phyloP scores from a whole-genome alignment of 495 filamentous ascomycete species.

The Daldinia grandis region DNA sequence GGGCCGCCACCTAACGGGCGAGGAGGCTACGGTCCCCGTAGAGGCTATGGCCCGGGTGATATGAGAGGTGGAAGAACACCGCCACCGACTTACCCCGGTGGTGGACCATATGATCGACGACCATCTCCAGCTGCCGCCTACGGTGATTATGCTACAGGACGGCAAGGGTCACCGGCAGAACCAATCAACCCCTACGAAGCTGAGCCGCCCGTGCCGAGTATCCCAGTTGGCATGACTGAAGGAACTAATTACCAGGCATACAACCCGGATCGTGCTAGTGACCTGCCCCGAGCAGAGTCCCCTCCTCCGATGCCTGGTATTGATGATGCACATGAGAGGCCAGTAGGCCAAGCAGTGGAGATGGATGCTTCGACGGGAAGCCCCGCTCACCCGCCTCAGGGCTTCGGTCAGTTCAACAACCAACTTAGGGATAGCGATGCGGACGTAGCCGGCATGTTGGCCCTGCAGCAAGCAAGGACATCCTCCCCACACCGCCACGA shows the following conservation, averaged over 20 bases:
- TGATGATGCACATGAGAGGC: conserved; percentile 46
- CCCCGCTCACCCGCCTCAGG: conserved; percentile 53
- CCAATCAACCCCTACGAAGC: conserved; percentile 48
- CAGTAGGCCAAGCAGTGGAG: conserved; percentile 79
- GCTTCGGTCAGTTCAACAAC: conserved; percentile 57
- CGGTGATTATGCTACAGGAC: conserved; percentile 45
- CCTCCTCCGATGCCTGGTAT: conserved; percentile 70
- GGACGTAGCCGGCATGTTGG: conserved; percentile 73
- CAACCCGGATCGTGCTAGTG: conserved; percentile 48
- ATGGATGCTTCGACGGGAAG: conserved; percentile 76
- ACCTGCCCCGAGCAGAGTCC: conserved; percentile 64
- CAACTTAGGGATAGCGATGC: conserved; percentile 70
- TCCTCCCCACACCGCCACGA: conserved; percentile 49
- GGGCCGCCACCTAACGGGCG: conserved; percentile 46
- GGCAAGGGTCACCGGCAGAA: conserved; percentile 49
- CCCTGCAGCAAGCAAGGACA: conserved; percentile 67
- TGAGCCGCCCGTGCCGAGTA: conserved; percentile 45
- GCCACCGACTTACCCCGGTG: conserved; percentile 60
- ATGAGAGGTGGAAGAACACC: conserved; percentile 65
- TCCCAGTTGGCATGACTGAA: conserved; percentile 35
- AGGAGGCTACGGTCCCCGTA: conserved; percentile 59
- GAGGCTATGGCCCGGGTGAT: conserved; percentile 62
- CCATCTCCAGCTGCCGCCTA: conserved; percentile 58
- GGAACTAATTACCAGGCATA: conserved; percentile 53
- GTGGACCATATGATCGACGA: conserved; percentile 56